Evolutionary conservation across 768 basidiomycete species (phyloP), one percentile per base, ranked within the genome.

Genomic region (Tulasnella sp.): DNA sequence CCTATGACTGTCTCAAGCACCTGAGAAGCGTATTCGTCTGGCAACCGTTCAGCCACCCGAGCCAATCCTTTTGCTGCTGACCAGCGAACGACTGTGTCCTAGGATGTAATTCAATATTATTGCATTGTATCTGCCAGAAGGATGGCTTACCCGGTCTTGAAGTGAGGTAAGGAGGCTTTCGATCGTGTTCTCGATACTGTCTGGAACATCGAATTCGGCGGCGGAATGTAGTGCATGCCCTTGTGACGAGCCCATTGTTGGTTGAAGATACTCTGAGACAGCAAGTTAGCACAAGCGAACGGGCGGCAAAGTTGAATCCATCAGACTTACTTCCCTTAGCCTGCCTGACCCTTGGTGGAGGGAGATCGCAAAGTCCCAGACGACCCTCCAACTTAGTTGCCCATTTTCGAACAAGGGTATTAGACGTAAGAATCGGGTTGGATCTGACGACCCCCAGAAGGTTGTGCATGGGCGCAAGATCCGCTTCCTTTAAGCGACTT

Each of bases 71-170:
- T 99, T 12, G 97, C 93, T 5, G 94, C 89, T 17, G 97, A 95
- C 89, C 94, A 98, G 71, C 97, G 91, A 15, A 99, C 94, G 36
- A 96, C 85, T 0, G 97, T 98, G 80, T 97, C 96, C 96, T 99
- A 79, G 19, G 72, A 29, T 11, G 3, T 0, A 58, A 6, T 9
- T 22, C 34, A 38, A n/a, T 36, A 22, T 12, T 22, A 6, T 36
- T 29, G 49, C 37, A n/a, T 38, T 14, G 25, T 34, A 29, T 31
- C 19, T 22, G 19, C 34, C 19, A 70, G 19, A n/a, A 58, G 74
- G 72, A 71, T 73, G 34, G 76, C 40, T 45, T 77, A 96, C 96
- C 83, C 90, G 93, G 81, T 99, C 96, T 80, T 93, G 90, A 34
- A 99, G 83, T 31, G 86, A 85, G 67, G 85, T 85, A 78, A 99